These are phyloP conservation scores for Wickerhamomyces bovis DNA, from an alignment of 805 yeast species.

Conservation along the genomic window DNA sequence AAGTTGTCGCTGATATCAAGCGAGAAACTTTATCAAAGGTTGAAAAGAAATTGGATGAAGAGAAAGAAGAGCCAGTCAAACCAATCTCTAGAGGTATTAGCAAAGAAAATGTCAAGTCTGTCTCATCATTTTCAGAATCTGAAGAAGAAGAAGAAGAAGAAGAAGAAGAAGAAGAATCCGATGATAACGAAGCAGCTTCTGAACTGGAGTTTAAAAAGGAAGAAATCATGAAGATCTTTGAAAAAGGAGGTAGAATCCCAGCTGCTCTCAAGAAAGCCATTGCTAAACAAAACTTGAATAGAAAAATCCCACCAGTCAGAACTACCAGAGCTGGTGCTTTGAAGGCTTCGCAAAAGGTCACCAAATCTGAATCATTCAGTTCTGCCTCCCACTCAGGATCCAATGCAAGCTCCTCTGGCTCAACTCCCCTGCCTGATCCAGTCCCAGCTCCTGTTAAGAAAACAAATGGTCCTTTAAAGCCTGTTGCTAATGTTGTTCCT, in stretches of 20 bases:
- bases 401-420: background rate
- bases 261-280: slow-evolving; percentile 8
- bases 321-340: slow-evolving; percentile 10
- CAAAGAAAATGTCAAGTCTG: slow-evolving; percentile 7
- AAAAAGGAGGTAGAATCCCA: slow-evolving; percentile 14
- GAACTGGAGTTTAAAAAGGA: slow-evolving; percentile 18
- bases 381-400: background rate
- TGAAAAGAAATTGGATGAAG: background rate
- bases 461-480: background rate
- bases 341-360: slow-evolving; percentile 1
- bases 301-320: slow-evolving; percentile 1
- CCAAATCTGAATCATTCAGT: background rate
- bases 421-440: background rate
- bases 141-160: slow-evolving; percentile 22
- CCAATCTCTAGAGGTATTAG: background rate
- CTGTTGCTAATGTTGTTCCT: background rate
- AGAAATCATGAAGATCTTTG: slow-evolving; percentile 12
- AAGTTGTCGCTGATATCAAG: background rate
- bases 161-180: slow-evolving; percentile 21
- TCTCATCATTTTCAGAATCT: slow-evolving; percentile 11
- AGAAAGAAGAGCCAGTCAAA: background rate
- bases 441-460: background rate
- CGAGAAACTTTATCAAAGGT: background rate
- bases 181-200: slow-evolving; percentile 12
- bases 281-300: background rate